These are phyloP conservation scores for Apiospora arundinis DNA, from an alignment of 2,329 filamentous ascomycete genomes.

Conservation along the genomic window DNA sequence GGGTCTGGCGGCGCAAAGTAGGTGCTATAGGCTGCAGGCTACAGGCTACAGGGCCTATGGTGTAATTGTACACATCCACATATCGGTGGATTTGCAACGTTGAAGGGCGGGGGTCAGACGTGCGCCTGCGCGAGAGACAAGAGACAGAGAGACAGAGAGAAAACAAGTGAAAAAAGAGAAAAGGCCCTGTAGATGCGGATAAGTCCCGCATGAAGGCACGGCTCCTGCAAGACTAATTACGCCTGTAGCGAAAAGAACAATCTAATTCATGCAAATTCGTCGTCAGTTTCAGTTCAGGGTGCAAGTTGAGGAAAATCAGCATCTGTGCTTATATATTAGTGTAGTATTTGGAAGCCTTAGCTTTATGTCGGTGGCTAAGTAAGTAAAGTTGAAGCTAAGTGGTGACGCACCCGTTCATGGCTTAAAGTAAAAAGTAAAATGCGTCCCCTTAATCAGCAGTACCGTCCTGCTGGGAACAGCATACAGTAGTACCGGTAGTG, in stretches of 20 bases:
- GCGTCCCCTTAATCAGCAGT: neutral
- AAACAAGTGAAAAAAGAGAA: neutral
- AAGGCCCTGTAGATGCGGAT: neutral
- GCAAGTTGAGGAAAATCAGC: neutral
- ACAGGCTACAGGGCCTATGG: neutral
- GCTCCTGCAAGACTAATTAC: neutral
- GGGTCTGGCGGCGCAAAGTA: neutral
- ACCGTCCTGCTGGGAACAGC: neutral
- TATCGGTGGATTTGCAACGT: neutral
- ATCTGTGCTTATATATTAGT: too few species aligned
- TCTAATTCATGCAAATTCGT: neutral
- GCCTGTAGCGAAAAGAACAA: neutral
- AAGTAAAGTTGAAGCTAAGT: too few species aligned
- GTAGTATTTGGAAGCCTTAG: too few species aligned
- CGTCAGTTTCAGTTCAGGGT: neutral
- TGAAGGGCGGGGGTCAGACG: neutral
- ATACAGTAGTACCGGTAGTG: neutral
- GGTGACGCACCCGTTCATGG: too few species aligned
- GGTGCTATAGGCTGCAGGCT: neutral
- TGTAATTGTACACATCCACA: slow-evolving; percentile 15
- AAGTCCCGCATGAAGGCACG: neutral
- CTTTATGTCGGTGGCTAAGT: too few species aligned
- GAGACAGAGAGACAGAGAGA: neutral
- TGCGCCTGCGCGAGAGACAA: neutral
- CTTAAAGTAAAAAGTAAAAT: neutral